Percentiles rank a stretch among this genome's conserved stretches.
phyloP scores from a whole-genome alignment of 495 filamentous ascomycete species.

The Penicillium taxi region DNA sequence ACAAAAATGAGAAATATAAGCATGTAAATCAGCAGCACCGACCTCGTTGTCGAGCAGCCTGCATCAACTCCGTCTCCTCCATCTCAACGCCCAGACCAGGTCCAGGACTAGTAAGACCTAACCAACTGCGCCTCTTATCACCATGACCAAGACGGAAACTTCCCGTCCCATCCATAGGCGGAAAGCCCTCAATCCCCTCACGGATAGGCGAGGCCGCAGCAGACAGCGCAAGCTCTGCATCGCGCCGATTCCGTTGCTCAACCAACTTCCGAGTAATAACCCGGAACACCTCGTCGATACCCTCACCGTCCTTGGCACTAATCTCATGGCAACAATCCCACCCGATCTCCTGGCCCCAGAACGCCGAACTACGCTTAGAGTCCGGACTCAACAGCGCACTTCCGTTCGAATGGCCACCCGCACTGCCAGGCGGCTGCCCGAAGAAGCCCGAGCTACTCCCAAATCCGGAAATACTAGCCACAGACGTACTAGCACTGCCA shows the following conservation, averaged over 20 bases:
- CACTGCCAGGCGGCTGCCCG: slow-evolving; percentile 5
- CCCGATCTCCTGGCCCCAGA: slow-evolving; percentile 86
- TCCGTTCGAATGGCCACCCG: slow-evolving; percentile 18
- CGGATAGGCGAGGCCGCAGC: slow-evolving; percentile 33
- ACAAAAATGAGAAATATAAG: neutral
- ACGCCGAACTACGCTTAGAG: slow-evolving; percentile 72
- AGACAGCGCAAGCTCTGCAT: slow-evolving; percentile 46
- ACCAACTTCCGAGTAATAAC: slow-evolving; percentile 93
- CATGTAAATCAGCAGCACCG: slow-evolving; percentile 35
- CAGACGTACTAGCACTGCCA: neutral
- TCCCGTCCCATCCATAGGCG: slow-evolving; percentile 27
- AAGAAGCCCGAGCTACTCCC: slow-evolving; percentile 6
- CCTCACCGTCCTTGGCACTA: slow-evolving; percentile 87
- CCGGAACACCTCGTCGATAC: slow-evolving; percentile 93
- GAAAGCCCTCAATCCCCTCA: slow-evolving; percentile 2
- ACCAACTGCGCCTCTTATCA: slow-evolving; percentile 46
- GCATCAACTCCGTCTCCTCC: slow-evolving; percentile 19
- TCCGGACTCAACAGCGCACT: slow-evolving; percentile 57
- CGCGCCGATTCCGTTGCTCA: slow-evolving; percentile 67
- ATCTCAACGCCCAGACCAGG: slow-evolving; percentile 32
- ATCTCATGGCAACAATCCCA: slow-evolving; percentile 98
- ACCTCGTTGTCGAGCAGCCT: slow-evolving; percentile 20
- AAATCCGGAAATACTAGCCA: neutral
- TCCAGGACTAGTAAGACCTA: slow-evolving; percentile 42
- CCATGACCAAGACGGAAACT: slow-evolving; percentile 41